These are phyloP conservation scores for Lentinula raphanica DNA, from an alignment of 768 basidiomycete genomes.

Conservation along the genomic window DNA sequence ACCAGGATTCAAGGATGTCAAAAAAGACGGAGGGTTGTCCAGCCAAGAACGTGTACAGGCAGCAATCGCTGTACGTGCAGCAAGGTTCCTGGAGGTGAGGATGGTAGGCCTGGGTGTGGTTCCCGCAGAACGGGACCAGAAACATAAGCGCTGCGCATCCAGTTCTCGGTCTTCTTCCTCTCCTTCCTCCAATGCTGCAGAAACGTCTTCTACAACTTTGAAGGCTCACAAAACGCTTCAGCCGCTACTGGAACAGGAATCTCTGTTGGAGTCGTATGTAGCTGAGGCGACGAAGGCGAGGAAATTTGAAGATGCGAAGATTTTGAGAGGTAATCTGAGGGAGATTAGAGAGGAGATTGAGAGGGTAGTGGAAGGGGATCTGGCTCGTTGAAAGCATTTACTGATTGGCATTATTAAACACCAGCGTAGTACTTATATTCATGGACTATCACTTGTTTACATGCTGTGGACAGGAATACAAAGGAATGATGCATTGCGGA, in stretches of 20 bases:
- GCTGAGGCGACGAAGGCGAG: slow-evolving; percentile 85
- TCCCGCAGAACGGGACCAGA: neutral
- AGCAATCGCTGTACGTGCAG: slow-evolving; percentile 74
- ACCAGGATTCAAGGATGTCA: slow-evolving; percentile 18
- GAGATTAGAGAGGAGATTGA: slow-evolving; percentile 87
- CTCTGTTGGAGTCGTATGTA: slow-evolving; percentile 83
- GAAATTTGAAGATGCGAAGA: slow-evolving; percentile 94
- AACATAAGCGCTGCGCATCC: neutral
- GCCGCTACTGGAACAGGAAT: slow-evolving; percentile 91
- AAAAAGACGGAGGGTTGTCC: slow-evolving; percentile 41
- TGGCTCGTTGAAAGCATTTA: no score
- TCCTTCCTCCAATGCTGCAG: neutral
- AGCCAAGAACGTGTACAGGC: slow-evolving; percentile 75
- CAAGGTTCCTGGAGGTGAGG: slow-evolving; percentile 41
- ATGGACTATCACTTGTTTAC: no score
- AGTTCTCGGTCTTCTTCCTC: neutral
- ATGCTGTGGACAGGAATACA: no score
- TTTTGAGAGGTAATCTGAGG: slow-evolving; percentile 67
- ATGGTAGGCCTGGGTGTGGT: slow-evolving; percentile 2
- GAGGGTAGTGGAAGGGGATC: slow-evolving; percentile 37
- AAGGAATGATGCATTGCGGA: no score
- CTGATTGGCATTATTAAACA: no score
- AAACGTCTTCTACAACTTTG: slow-evolving; percentile 39
- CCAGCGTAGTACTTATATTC: no score
- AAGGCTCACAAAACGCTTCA: slow-evolving; percentile 60